Conservation (phyloP, 305 asterid species). For the Solanum aculeatissimum region DNA sequence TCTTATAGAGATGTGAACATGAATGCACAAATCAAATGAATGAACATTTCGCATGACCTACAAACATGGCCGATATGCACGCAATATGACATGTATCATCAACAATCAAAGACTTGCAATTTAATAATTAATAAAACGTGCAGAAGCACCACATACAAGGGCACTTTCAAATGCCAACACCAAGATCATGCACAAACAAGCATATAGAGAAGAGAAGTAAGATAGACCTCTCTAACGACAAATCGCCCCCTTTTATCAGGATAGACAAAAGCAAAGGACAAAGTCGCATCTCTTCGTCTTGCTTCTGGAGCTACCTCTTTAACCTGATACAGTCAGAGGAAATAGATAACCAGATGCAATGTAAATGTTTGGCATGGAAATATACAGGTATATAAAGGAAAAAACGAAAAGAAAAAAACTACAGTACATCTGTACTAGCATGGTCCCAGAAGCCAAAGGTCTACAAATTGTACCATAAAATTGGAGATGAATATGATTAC, state of each 20-base stretch:
- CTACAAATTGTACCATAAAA: not conserved
- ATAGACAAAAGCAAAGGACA: conserved; percentile 88
- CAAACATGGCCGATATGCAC: not conserved
- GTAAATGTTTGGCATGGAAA: not conserved
- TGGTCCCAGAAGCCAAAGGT: not conserved
- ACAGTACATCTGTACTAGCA: not conserved
- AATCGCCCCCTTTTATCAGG: conserved; percentile 86
- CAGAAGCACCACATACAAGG: not conserved
- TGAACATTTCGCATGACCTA: not conserved
- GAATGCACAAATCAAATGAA: not conserved
- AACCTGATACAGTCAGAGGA: conserved; percentile 31
- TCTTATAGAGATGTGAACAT: not conserved
- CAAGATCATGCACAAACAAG: not conserved
- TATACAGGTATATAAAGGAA: not conserved
- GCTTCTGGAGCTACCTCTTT: conserved; percentile 99
- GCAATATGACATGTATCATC: not conserved
- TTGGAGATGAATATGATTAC: not conserved
- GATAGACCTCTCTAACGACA: conserved; percentile 71
- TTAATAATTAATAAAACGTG: not conserved
- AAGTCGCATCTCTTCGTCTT: conserved; percentile 74
- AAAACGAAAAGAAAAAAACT: not conserved
- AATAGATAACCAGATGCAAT: not conserved
- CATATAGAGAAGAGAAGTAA: not conserved
- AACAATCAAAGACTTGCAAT: not conserved
- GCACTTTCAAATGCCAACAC: not conserved